phyloP scores from a whole-genome alignment of 306 rosid species.

The Mimosa bimucronata region DNA sequence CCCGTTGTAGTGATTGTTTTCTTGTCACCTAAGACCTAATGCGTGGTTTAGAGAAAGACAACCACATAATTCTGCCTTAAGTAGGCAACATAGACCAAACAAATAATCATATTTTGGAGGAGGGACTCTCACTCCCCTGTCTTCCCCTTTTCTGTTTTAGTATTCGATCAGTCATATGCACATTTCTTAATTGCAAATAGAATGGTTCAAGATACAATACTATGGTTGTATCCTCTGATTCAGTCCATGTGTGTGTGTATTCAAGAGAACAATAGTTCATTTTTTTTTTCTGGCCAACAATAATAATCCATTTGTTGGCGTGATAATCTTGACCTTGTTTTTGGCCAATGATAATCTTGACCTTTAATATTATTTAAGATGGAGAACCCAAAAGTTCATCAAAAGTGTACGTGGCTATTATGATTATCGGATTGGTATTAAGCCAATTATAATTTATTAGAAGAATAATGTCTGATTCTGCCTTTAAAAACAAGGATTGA shows the following conservation, averaged over 20 bases:
- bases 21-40: conserved; percentile 38
- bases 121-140: no score
- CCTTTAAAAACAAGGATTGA: background rate
- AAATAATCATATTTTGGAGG: background rate
- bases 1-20: conserved; percentile 30
- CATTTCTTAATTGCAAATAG: no score
- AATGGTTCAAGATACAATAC: no score
- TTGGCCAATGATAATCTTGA: background rate
- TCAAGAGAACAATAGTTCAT: background rate
- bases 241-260: background rate
- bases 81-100: background rate
- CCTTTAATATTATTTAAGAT: background rate
- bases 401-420: background rate
- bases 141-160: no score
- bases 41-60: background rate
- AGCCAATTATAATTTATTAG: background rate
- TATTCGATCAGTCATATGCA: no score
- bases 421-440: background rate
- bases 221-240: background rate
- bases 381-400: background rate
- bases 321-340: background rate
- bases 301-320: background rate
- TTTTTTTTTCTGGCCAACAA: no score
- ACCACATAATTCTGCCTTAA: background rate
- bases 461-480: background rate